Conservation (phyloP, 192 early-diverging fungal genomes). For the Phycomyces blakesleeanus region DNA sequence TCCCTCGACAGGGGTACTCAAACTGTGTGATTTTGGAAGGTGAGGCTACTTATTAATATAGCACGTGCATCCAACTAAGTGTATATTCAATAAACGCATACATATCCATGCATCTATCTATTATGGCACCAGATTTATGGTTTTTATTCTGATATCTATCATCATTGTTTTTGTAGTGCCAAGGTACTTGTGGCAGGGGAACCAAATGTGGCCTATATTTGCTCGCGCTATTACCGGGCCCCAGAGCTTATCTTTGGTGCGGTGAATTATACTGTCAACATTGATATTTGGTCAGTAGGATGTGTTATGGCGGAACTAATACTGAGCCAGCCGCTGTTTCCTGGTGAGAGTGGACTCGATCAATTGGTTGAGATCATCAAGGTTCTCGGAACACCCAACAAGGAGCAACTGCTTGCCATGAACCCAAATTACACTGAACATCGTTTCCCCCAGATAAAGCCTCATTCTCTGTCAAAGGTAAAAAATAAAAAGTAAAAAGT, state of each 20-base stretch:
- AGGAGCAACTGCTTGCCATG: slow-evolving; percentile 94
- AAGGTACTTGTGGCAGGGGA: slow-evolving; percentile 94
- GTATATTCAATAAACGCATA: too few relatives aligned
- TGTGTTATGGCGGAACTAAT: slow-evolving; percentile 98
- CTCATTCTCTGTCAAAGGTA: slow-evolving; percentile 83
- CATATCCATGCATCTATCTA: neutral
- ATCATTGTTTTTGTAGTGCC: slow-evolving; percentile 52
- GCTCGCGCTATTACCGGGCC: slow-evolving; percentile 95
- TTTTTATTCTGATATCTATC: neutral
- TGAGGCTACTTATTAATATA: neutral
- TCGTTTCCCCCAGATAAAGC: slow-evolving; percentile 96
- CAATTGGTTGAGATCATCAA: slow-evolving; percentile 99
- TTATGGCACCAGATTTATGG: neutral
- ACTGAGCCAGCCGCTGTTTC: slow-evolving; percentile 90
- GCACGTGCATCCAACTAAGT: too few relatives aligned
- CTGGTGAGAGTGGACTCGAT: slow-evolving; percentile 96
- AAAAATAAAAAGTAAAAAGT: neutral
- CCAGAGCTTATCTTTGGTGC: slow-evolving; percentile 96
- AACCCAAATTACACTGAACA: slow-evolving; percentile 98
- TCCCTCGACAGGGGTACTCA: slow-evolving; percentile 84
- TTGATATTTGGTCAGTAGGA: slow-evolving; percentile 94
- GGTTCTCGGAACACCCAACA: slow-evolving; percentile 93
- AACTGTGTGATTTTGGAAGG: slow-evolving; percentile 95
- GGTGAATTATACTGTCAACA: slow-evolving; percentile 85
- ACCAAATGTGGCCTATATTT: slow-evolving; percentile 98